These are phyloP conservation scores for Bombardia bombarda DNA, from an alignment of 495 filamentous ascomycete genomes.

Conservation along the genomic window DNA sequence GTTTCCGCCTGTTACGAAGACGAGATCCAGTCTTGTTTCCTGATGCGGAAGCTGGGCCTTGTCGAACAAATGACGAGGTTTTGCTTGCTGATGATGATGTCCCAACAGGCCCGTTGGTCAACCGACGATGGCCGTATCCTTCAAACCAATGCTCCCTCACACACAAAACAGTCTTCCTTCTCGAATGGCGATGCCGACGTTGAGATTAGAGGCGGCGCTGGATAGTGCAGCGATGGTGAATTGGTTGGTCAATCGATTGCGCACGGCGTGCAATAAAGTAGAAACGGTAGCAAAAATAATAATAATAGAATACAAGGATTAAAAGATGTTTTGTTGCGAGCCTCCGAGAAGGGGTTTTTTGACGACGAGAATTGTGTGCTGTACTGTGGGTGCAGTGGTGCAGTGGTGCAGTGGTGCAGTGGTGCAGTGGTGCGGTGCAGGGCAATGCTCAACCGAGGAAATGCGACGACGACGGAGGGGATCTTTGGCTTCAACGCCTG, in stretches of 20 bases:
- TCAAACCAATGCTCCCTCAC: too few relatives aligned
- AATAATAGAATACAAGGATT: conserved; percentile 36
- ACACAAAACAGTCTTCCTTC: too few relatives aligned
- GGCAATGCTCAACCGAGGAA: conserved; percentile 2
- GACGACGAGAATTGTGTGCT: not conserved
- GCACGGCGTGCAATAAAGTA: conserved; percentile 8
- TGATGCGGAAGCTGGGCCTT: too few relatives aligned
- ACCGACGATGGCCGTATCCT: too few relatives aligned
- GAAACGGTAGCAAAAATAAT: conserved; percentile 25
- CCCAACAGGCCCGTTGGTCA: too few relatives aligned
- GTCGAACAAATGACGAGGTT: not conserved
- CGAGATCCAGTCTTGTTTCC: not conserved
- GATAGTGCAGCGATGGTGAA: not conserved
- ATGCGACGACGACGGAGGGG: not conserved
- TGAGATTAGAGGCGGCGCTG: not conserved
- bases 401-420: conserved; percentile 8
- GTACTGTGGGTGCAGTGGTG: not conserved
- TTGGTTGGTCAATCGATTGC: too few relatives aligned
- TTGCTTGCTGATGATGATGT: too few relatives aligned
- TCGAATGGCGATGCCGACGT: too few relatives aligned
- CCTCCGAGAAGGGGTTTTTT: conserved; percentile 15
- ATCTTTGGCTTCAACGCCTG: conserved; percentile 23
- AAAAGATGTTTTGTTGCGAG: conserved; percentile 22
- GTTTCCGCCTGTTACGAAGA: not conserved
- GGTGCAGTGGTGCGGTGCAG: conserved; percentile 19